A percentile compares a stretch with the other conserved stretches of the same genome.
Evolutionary conservation across 306 rosid genomes (phyloP).

Genomic region (Pachyrhizus erosus): DNA sequence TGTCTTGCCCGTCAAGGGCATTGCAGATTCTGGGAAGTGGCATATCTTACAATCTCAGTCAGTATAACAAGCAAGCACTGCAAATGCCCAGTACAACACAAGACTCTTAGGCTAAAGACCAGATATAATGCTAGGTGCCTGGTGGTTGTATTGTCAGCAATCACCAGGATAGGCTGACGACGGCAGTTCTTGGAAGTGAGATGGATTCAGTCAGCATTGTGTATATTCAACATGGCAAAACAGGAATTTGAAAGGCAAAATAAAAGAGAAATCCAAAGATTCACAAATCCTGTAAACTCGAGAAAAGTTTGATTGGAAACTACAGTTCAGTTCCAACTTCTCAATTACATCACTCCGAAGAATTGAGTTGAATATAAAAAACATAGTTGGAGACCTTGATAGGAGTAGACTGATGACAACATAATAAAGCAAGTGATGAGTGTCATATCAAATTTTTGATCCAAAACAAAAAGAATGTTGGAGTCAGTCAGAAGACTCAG

Average conservation of each 20-base stretch:
- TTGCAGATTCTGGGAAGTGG: background rate
- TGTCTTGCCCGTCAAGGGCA: background rate
- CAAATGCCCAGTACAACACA: background rate
- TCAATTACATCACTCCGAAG: constrained; percentile 19
- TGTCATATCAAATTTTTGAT: constrained; percentile 24
- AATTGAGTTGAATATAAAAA: constrained; percentile 12
- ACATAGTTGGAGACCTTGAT: background rate
- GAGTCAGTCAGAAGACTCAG: constrained; percentile 29
- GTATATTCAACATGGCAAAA: background rate
- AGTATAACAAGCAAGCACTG: background rate
- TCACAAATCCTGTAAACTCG: constrained; percentile 25
- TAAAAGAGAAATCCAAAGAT: background rate
- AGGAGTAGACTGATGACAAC: background rate
- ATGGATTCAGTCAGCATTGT: no score
- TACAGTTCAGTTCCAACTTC: constrained; percentile 29
- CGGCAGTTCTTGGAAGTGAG: background rate
- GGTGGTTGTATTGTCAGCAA: constrained; percentile 4
- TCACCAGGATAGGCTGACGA: background rate
- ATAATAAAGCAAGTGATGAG: background rate
- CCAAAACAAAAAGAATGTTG: constrained; percentile 30
- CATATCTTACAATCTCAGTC: constrained; percentile 5
- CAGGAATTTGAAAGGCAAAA: background rate
- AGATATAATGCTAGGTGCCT: background rate
- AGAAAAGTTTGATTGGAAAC: constrained; percentile 4
- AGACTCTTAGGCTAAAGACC: background rate